phyloP scores from a whole-genome alignment of 768 basidiomycete genomes.

The Mycena filopes region DNA sequence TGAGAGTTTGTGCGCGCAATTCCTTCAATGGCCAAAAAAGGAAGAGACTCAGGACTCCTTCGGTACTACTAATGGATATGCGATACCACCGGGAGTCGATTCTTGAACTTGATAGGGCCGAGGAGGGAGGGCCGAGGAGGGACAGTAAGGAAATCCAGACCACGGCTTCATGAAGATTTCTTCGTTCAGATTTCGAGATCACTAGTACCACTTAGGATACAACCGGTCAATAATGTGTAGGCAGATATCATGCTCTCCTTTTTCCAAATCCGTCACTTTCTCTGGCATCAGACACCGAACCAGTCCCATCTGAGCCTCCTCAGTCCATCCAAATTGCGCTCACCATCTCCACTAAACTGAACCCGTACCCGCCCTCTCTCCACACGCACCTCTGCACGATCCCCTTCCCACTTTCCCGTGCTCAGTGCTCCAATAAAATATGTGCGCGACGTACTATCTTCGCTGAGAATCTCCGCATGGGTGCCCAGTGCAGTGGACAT shows the following conservation, averaged over 20 bases:
- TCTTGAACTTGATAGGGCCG: too few relatives aligned
- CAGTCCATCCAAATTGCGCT: conserved; percentile 37
- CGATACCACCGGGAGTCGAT: too few relatives aligned
- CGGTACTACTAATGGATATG: too few relatives aligned
- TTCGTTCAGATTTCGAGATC: conserved; percentile 67
- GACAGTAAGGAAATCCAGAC: conserved; percentile 72
- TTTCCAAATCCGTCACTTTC: too few relatives aligned
- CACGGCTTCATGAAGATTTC: conserved; percentile 67
- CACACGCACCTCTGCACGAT: conserved; percentile 37
- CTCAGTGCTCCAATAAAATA: conserved; percentile 50
- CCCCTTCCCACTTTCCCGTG: conserved; percentile 40
- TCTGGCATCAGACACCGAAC: conserved; percentile 23
- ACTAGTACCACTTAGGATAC: conserved; percentile 45
- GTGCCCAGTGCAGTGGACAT: conserved; percentile 44
- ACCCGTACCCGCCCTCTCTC: conserved; percentile 38
- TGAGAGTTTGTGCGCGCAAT: too few relatives aligned
- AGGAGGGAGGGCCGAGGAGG: conserved; percentile 62
- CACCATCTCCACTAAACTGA: conserved; percentile 36
- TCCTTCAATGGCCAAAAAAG: too few relatives aligned
- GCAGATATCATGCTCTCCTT: too few relatives aligned
- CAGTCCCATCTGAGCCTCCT: conserved; percentile 35
- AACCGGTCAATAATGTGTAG: too few relatives aligned
- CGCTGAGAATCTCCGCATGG: conserved; percentile 46
- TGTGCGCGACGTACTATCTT: conserved; percentile 43
- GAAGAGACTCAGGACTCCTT: conserved; percentile 50